A percentile compares a stretch with the other conserved stretches of the same genome.
phyloP scores from a whole-genome alignment of 768 basidiomycete species.

The Punctularia strigosozonata region DNA sequence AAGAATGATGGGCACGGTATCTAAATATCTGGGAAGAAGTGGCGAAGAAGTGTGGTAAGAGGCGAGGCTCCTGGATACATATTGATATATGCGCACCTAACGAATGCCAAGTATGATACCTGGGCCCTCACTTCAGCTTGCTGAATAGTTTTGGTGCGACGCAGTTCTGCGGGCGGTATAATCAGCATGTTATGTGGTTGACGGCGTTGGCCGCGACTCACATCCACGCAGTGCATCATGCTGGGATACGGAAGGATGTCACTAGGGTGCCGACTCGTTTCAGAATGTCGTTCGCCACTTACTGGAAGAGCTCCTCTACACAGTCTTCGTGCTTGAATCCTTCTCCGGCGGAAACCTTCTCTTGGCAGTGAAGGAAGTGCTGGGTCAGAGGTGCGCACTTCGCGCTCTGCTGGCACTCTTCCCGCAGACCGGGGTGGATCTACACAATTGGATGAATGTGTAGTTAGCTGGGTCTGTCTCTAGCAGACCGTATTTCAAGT shows the following conservation, averaged over 20 bases:
- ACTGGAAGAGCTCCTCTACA: slow-evolving; percentile 90
- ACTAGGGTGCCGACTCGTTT: slow-evolving; percentile 1
- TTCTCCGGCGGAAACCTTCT: slow-evolving; percentile 72
- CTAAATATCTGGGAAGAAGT: too few relatives aligned
- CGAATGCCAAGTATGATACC: neutral
- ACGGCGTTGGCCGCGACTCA: slow-evolving; percentile 25
- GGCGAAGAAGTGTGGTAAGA: too few relatives aligned
- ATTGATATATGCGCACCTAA: too few relatives aligned
- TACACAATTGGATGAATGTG: slow-evolving; percentile 16
- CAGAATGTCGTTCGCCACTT: slow-evolving; percentile 18
- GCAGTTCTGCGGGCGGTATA: slow-evolving; percentile 23
- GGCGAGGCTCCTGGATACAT: too few relatives aligned
- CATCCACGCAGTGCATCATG: slow-evolving; percentile 91
- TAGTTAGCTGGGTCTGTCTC: neutral
- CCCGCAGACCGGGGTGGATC: slow-evolving; percentile 60
- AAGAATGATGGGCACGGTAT: too few relatives aligned
- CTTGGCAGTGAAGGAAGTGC: slow-evolving; percentile 86
- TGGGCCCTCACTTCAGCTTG: slow-evolving; percentile 32
- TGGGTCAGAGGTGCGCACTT: slow-evolving; percentile 60
- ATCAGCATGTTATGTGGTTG: slow-evolving; percentile 1
- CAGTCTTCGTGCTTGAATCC: slow-evolving; percentile 90
- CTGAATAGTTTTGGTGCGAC: slow-evolving; percentile 75
- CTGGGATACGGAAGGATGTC: slow-evolving; percentile 21
- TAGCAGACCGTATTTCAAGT: neutral
- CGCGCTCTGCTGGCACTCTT: slow-evolving; percentile 56